Percentiles rank a stretch among this genome's conserved stretches.
Conservation (phyloP, 306 rosid species). For the Dryas alaskensis region DNA sequence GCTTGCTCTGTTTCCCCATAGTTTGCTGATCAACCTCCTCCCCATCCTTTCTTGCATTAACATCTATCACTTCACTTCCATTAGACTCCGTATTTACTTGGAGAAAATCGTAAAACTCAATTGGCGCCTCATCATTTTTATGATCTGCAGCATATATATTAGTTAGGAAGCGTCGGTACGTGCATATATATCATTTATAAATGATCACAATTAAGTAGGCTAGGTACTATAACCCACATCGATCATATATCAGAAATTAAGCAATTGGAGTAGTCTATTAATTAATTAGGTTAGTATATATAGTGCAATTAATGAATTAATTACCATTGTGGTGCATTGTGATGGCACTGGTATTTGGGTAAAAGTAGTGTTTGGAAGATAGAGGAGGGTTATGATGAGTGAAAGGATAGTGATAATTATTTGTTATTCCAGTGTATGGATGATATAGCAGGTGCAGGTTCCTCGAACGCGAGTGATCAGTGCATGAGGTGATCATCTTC, state of each 20-base stretch:
- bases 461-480: neutral
- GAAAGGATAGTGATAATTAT: neutral
- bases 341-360: neutral
- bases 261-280: neutral
- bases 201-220: too few species aligned
- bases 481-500: conserved; percentile 14
- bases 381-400: conserved; percentile 10
- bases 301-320: too few species aligned
- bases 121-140: conserved; percentile 36
- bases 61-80: conserved; percentile 74
- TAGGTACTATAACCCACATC: too few species aligned
- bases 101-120: conserved; percentile 82
- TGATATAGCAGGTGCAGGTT: neutral
- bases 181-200: neutral
- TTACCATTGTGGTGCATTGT: conserved; percentile 17
- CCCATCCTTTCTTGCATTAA: conserved; percentile 53
- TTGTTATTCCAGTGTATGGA: neutral
- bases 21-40: conserved; percentile 69
- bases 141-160: conserved; percentile 41
- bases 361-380: neutral
- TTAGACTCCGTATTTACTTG: conserved; percentile 66
- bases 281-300: neutral
- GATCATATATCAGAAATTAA: neutral
- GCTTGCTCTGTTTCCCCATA: conserved; percentile 25
- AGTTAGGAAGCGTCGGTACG: neutral